phyloP scores from a whole-genome alignment of 192 early-diverging fungal genomes.

The Coemansia sp. region DNA sequence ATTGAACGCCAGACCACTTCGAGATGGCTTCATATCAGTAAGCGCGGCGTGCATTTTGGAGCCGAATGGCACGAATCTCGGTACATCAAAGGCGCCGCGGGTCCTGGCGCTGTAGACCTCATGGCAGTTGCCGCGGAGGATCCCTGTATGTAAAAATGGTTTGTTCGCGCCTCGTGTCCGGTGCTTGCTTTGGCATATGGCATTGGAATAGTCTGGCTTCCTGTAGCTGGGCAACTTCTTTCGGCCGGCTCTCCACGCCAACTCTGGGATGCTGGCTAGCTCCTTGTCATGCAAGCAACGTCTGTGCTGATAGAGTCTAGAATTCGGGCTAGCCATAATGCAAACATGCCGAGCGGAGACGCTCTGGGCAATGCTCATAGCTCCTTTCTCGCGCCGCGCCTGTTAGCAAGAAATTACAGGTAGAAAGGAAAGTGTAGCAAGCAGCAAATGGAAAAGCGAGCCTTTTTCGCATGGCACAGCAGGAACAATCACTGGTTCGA shows the following conservation, averaged over 20 bases:
- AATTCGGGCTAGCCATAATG: not conserved
- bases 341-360: not conserved
- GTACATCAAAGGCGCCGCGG: slow-evolving; percentile 3
- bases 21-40: slow-evolving; percentile 7
- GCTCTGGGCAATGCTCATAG: not conserved
- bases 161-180: not conserved
- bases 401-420: not conserved
- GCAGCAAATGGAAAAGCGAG: not conserved
- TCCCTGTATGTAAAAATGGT: slow-evolving; percentile 3
- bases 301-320: not conserved
- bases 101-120: not conserved
- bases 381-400: not conserved
- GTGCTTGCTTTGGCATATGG: not conserved
- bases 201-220: not conserved
- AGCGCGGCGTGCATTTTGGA: slow-evolving; percentile 23
- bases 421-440: not conserved
- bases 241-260: slow-evolving; percentile 23
- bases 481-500: not conserved
- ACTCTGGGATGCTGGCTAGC: slow-evolving; percentile 15
- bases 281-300: slow-evolving; percentile 5
- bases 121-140: slow-evolving; percentile 17
- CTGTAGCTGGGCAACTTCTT: not conserved
- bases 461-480: not conserved
- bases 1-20: slow-evolving; percentile 22
- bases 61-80: slow-evolving; percentile 13